A percentile compares a stretch with the other conserved stretches of the same genome.
These are phyloP conservation scores for Fraxinus dipetala DNA, from an alignment of 305 asterid species.

Conservation along the genomic window DNA sequence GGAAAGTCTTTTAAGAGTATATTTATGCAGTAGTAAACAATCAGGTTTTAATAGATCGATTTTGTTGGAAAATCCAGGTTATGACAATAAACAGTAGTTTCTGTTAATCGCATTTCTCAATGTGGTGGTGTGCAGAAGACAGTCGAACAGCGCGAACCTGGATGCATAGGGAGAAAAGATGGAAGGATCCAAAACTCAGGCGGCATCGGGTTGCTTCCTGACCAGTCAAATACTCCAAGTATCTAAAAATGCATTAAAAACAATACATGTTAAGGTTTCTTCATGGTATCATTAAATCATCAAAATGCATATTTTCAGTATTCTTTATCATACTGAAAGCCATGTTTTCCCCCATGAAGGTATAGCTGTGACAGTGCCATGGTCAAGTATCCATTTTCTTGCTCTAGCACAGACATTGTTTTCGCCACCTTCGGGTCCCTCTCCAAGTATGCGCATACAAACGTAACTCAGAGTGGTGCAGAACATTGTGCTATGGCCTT, in stretches of 20 bases:
- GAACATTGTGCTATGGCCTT: constrained; percentile 84
- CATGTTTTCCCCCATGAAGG: constrained; percentile 97
- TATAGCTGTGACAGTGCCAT: constrained; percentile 64
- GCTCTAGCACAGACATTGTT: constrained; percentile 67
- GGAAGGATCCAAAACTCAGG: constrained; percentile 96
- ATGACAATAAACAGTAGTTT: neutral
- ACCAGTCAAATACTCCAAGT: constrained; percentile 76
- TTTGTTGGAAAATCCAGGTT: neutral
- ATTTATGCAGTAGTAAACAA: neutral
- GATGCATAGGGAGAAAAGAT: constrained; percentile 81
- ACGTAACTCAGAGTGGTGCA: constrained; percentile 69
- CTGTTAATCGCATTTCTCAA: neutral
- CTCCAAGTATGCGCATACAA: constrained; percentile 76
- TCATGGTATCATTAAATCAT: neutral
- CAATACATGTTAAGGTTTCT: neutral
- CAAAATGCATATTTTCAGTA: neutral
- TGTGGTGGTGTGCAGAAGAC: neutral
- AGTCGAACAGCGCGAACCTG: constrained; percentile 44
- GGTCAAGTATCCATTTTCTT: constrained; percentile 85
- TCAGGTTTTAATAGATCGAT: neutral
- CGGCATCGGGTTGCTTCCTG: constrained; percentile 87
- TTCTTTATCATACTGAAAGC: constrained; percentile 57
- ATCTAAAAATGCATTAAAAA: constrained; percentile 35
- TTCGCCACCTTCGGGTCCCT: constrained; percentile 60
- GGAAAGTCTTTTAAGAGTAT: neutral